Evolutionary conservation across 176 grass and related monocot species (phyloP).

Genomic region (Cenchrus fungigraminus): DNA sequence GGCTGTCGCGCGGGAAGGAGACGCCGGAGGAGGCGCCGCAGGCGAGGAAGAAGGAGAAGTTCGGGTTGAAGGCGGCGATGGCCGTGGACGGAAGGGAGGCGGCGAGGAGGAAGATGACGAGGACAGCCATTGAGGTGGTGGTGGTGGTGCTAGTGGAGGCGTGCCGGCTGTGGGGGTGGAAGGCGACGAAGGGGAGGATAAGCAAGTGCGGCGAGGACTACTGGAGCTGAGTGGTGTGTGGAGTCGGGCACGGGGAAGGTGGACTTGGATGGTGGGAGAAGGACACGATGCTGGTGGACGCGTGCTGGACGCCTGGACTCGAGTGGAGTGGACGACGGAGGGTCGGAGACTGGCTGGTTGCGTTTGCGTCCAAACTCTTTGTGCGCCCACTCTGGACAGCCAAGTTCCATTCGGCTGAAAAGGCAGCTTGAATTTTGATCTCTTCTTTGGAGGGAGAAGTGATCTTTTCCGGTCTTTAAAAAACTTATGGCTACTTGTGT

Average conservation of each 20-base stretch:
- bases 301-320: neutral
- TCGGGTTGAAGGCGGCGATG: conserved; percentile 24
- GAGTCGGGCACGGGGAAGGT: conserved; percentile 44
- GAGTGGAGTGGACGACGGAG: conserved; percentile 7
- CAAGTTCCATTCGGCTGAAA: neutral
- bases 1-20: conserved; percentile 30
- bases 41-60: conserved; percentile 35
- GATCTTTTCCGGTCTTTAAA: neutral
- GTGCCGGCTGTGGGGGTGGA: neutral
- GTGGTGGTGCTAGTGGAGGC: neutral
- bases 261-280: neutral
- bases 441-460: neutral
- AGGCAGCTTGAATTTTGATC: neutral
- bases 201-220: conserved; percentile 7
- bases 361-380: neutral
- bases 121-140: conserved; percentile 19
- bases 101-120: conserved; percentile 28
- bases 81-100: neutral
- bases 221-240: conserved; percentile 30
- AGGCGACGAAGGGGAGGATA: conserved; percentile 20
- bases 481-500: neutral
- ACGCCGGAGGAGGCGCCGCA: conserved; percentile 51
- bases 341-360: neutral
- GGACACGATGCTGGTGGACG: conserved; percentile 8
- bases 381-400: too few species aligned